phyloP scores from a whole-genome alignment of 1,284 basidiomycete species.

The Pseudozyma hubeiensis region DNA sequence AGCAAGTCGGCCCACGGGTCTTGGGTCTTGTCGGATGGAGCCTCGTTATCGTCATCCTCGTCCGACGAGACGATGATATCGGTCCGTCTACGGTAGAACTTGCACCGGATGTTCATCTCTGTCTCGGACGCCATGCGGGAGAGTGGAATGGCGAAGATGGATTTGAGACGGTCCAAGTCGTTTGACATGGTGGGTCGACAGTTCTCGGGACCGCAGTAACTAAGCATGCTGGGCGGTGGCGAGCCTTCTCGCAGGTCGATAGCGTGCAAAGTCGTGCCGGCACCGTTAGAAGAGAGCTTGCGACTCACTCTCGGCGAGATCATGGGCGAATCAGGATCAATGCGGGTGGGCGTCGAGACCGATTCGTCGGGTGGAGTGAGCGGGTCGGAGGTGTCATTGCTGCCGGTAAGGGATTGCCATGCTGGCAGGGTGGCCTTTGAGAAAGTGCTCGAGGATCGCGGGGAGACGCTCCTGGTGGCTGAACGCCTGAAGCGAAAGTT shows the following conservation, averaged over 20 bases:
- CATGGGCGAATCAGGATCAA: conserved; percentile 31
- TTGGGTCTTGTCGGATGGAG: conserved; percentile 2
- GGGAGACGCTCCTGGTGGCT: conserved; percentile 15
- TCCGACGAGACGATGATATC: conserved; percentile 8
- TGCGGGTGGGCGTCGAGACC: conserved; percentile 16
- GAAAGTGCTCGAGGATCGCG: conserved; percentile 17
- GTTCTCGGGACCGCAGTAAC: conserved; percentile 19
- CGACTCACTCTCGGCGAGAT: conserved; percentile 38
- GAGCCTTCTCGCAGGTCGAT: conserved; percentile 37
- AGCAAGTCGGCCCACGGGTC: conserved; percentile 37
- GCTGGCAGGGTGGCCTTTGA: conserved; percentile 12
- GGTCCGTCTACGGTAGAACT: conserved; percentile 21
- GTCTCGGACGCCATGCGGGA: conserved; percentile 29
- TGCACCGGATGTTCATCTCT: conserved; percentile 35
- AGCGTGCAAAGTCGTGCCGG: conserved; percentile 2
- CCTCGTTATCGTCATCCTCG: conserved; percentile 18
- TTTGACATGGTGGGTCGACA: conserved; percentile 31
- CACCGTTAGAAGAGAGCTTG: conserved; percentile 15
- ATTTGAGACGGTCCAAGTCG: conserved; percentile 25
- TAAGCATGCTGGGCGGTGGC: conserved; percentile 26
- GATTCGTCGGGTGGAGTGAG: conserved; percentile 30
- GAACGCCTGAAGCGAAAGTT: conserved; percentile 29
- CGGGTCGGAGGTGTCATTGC: conserved; percentile 13
- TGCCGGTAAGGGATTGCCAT: conserved; percentile 19
- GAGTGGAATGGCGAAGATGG: conserved; percentile 21